Percentiles rank a stretch among this genome's conserved stretches.
phyloP scores from a whole-genome alignment of 2,329 filamentous ascomycete genomes.

The Pseudocercospora cruenta region DNA sequence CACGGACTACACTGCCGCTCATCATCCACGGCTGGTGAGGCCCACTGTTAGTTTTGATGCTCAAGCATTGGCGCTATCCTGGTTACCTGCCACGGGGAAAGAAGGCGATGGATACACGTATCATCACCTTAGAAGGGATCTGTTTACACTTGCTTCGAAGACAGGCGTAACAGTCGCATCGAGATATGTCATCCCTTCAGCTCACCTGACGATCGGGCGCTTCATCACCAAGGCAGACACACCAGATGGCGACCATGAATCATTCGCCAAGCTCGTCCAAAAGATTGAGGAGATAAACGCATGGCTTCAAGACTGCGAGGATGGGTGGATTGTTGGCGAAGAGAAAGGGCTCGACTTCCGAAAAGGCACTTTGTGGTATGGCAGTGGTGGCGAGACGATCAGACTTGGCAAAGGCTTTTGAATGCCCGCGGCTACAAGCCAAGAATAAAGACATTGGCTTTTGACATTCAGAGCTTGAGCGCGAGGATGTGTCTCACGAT shows the following conservation, averaged over 20 bases:
- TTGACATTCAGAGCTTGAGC: too few species aligned
- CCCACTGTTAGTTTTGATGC: conserved; percentile 83
- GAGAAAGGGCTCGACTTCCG: conserved; percentile 78
- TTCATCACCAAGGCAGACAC: conserved; percentile 72
- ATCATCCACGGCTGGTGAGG: conserved; percentile 76
- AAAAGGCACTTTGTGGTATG: conserved; percentile 83
- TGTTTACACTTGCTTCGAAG: conserved; percentile 64
- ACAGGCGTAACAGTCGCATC: conserved; percentile 73
- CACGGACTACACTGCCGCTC: conserved; percentile 65
- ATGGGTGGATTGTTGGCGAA: conserved; percentile 82
- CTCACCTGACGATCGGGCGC: conserved; percentile 83
- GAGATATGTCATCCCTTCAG: conserved; percentile 85
- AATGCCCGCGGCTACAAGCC: too few species aligned
- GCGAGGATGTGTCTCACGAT: too few species aligned
- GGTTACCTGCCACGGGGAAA: conserved; percentile 77
- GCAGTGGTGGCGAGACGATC: conserved; percentile 71
- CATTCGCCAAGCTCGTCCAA: conserved; percentile 67
- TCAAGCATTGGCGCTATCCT: conserved; percentile 82
- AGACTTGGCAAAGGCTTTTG: conserved; percentile 56
- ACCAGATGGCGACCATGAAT: conserved; percentile 54
- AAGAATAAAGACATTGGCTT: too few species aligned
- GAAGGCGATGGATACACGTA: conserved; percentile 75
- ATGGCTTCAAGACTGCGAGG: conserved; percentile 61
- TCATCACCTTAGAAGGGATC: conserved; percentile 82
- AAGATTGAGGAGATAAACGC: conserved; percentile 76